Conservation (phyloP, 306 rosid genomes). For the Vigna unguiculata region DNA sequence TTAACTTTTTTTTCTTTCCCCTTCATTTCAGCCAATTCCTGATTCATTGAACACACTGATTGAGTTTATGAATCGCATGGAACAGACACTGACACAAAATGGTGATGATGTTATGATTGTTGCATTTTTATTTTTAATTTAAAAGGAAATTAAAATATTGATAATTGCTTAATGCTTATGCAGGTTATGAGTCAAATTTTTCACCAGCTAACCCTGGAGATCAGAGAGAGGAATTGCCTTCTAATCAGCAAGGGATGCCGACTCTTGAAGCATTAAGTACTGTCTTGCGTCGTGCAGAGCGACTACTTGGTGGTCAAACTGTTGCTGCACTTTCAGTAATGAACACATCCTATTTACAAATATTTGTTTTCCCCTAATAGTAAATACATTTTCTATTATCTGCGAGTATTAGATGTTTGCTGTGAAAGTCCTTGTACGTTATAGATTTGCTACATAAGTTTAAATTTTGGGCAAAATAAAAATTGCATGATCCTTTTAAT, state of each 20-base stretch:
- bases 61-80: constrained; percentile 87
- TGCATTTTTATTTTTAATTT: constrained; percentile 33
- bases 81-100: constrained; percentile 71
- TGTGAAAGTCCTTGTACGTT: background rate
- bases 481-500: background rate
- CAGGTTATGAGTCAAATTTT: constrained; percentile 58
- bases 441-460: background rate
- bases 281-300: constrained; percentile 78
- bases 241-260: constrained; percentile 78
- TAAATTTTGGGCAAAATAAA: background rate
- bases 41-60: constrained; percentile 78
- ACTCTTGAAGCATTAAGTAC: constrained; percentile 82
- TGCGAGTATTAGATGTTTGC: constrained; percentile 16
- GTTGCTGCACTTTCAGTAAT: constrained; percentile 88
- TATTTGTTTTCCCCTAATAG: constrained; percentile 21
- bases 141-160: constrained; percentile 33
- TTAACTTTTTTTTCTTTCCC: background rate
- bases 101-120: constrained; percentile 51
- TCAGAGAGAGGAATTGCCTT: constrained; percentile 71
- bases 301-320: constrained; percentile 73
- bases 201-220: constrained; percentile 60
- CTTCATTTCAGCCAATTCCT: constrained; percentile 83
- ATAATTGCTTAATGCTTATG: constrained; percentile 37
- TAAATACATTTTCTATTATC: constrained; percentile 22
- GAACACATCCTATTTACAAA: constrained; percentile 37